Conservation (phyloP, 305 asterid genomes). For the Fraxinus platypoda region DNA sequence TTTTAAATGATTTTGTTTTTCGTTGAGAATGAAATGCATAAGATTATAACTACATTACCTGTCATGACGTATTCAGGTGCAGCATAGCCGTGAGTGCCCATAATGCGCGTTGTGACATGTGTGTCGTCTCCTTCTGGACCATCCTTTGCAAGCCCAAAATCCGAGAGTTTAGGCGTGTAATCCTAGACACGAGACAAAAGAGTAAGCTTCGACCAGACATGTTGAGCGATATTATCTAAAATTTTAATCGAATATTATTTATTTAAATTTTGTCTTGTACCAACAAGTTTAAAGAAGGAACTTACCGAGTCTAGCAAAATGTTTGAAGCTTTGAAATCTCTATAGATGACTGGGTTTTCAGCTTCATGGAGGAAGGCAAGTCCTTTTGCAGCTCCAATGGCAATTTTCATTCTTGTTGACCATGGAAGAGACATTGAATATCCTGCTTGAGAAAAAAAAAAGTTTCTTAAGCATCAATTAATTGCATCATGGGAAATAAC, state of each 20-base stretch:
- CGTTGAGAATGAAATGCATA: not conserved
- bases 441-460: slow-evolving; percentile 14
- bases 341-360: slow-evolving; percentile 27
- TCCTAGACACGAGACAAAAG: not conserved
- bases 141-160: slow-evolving; percentile 39
- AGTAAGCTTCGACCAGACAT: slow-evolving; percentile 12
- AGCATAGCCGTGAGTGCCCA: slow-evolving; percentile 41
- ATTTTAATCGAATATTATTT: not conserved
- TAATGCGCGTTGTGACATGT: slow-evolving; percentile 35
- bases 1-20: not conserved
- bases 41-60: slow-evolving; percentile 17
- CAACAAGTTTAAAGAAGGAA: not conserved
- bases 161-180: slow-evolving; percentile 33
- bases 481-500: not conserved
- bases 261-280: not conserved
- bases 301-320: slow-evolving; percentile 37
- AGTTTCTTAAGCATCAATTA: not conserved
- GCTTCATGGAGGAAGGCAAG: slow-evolving; percentile 38
- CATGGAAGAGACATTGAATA: slow-evolving; percentile 34
- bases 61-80: slow-evolving; percentile 44
- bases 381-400: slow-evolving; percentile 39
- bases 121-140: slow-evolving; percentile 41
- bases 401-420: slow-evolving; percentile 36
- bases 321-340: slow-evolving; percentile 41
- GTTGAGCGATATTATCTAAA: not conserved